Conservation (phyloP, 2,329 filamentous ascomycete genomes). For the Penicillium sp. region DNA sequence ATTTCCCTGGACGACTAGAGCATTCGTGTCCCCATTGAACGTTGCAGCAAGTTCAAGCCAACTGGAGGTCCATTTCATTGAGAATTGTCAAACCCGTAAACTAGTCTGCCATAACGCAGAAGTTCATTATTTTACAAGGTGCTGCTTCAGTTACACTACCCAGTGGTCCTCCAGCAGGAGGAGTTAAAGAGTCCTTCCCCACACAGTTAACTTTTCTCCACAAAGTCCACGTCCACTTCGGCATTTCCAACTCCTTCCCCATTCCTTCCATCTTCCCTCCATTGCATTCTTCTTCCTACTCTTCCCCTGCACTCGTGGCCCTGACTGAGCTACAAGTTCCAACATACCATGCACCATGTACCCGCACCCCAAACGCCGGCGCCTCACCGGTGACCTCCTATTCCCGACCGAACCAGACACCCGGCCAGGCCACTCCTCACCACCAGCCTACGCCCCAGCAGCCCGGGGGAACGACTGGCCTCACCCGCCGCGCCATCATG, state of each 20-base stretch:
- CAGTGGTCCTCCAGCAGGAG: too few species aligned
- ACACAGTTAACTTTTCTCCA: not conserved
- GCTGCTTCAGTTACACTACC: too few species aligned
- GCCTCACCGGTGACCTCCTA: slow-evolving; percentile 7
- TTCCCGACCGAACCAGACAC: slow-evolving; percentile 1
- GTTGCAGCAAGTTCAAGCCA: too few species aligned
- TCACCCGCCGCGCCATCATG: slow-evolving; percentile 6
- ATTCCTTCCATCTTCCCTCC: not conserved
- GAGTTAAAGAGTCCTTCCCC: not conserved
- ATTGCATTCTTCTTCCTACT: not conserved
- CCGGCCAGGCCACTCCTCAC: slow-evolving; percentile 1
- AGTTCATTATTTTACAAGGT: too few species aligned
- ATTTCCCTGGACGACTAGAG: too few species aligned
- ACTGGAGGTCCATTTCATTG: too few species aligned
- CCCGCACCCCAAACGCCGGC: slow-evolving; percentile 8
- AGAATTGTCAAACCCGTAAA: too few species aligned
- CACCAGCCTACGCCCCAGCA: not conserved
- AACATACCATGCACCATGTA: slow-evolving; percentile 2
- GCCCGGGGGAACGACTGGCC: slow-evolving; percentile 13
- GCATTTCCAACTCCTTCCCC: not conserved
- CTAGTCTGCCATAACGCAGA: too few species aligned
- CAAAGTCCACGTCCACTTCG: not conserved
- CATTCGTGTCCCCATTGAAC: too few species aligned
- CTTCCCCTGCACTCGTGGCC: not conserved
- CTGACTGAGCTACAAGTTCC: not conserved